Evolutionary conservation across 371 early-diverging fungal genomes (phyloP), one percentile per base, ranked within the genome.

Genomic region (Syncephalastrum sp.): DNA sequence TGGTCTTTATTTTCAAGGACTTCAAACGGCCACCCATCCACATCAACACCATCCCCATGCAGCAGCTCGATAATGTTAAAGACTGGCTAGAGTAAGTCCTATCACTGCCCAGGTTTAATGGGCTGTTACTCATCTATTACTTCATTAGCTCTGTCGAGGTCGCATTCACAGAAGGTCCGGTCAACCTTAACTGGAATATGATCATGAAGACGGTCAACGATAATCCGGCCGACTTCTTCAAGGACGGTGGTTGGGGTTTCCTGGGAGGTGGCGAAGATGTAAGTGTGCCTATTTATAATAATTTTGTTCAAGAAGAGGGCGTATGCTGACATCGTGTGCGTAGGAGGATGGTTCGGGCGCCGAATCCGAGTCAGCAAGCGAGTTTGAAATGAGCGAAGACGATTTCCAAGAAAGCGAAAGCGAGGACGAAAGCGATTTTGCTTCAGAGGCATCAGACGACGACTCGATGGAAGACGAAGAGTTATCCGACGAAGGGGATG

Each of bases 161-260:
- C 29, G 85, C 92, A 10, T 98, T 93, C 73, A 93, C 91, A 41
- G 99, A 99, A 75, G 99, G 99, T 6, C 94, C 94, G 3, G 91
- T 97, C 65, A 99, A 97, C 68, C 86, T 99, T 61, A 95, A 94
- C 69, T 99, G 99, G 99, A 75, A 88, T 13, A 91, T 91, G 70
- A 98, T 99, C 67, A 94, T 99, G 95, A 98, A 96, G 72, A 99
- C 98, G 0, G 91, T 99, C 49, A 91, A 92, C 62, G 91, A 95
- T 41, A 95, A 99, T 68, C 99, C 99, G 0, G 90, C 88, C 10
- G 92, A 84, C 24, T 99, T 99, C 77, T 99, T 92, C 76, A 86
- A 87, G 57, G 89, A 91, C 43, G 99, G 98, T 46, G 99, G 97
- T 21, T 99, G 99, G 99, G 75, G 81, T 47, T 95, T 96, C 80